Percentiles rank a stretch among this genome's conserved stretches.
Evolutionary conservation across 441 rosid species (phyloP).

Genomic region (Brassica balearica): DNA sequence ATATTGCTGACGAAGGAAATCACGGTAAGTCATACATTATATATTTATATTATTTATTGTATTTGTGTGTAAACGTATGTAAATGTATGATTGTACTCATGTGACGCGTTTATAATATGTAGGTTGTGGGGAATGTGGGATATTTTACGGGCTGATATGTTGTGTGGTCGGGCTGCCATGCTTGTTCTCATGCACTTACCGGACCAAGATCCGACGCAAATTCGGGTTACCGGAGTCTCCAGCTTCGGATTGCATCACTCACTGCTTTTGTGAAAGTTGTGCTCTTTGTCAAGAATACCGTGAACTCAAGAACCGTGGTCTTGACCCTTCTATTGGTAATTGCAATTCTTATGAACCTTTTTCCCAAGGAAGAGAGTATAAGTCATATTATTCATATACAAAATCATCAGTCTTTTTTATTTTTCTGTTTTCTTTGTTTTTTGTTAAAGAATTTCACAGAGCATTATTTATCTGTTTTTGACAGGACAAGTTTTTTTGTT

Average conservation of each 20-base stretch:
- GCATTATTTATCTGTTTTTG: neutral
- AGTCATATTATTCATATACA: neutral
- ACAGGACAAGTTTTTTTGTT: neutral
- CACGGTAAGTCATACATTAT: constrained; percentile 3
- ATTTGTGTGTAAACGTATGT: neutral
- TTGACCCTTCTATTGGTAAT: constrained; percentile 67
- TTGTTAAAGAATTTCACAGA: too few relatives aligned
- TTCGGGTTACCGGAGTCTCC: constrained; percentile 64
- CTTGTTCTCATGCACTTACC: constrained; percentile 61
- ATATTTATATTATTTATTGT: neutral
- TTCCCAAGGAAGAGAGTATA: neutral
- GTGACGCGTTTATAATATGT: neutral
- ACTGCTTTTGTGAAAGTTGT: constrained; percentile 62
- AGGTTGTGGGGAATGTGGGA: constrained; percentile 60
- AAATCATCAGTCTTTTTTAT: neutral
- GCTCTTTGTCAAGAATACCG: constrained; percentile 77
- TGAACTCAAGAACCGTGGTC: constrained; percentile 62
- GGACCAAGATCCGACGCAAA: constrained; percentile 60
- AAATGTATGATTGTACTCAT: neutral
- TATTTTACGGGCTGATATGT: constrained; percentile 50
- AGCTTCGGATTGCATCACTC: constrained; percentile 64
- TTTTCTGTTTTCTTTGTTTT: neutral
- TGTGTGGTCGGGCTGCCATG: constrained; percentile 53
- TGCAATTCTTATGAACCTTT: neutral
- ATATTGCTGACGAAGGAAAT: constrained; percentile 38